Base-by-base conservation (phyloP, 768 basidiomycete species). In the Pisolithus tinctorius region DNA sequence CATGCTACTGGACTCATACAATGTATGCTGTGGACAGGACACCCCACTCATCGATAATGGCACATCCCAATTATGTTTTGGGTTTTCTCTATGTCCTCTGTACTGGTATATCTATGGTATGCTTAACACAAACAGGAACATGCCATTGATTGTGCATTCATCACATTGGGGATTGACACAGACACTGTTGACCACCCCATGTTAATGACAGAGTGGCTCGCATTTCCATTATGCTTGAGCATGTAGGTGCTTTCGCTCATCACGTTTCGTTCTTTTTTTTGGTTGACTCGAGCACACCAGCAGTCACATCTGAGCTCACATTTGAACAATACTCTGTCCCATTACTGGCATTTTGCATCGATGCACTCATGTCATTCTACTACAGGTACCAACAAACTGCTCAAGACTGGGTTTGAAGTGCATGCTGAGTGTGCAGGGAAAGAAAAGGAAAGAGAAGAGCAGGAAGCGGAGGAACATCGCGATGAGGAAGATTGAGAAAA, bases 281-380 rank as follows among this genome's bases (percentile, higher is more conserved):
- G 5, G 29, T 5, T 26, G 40, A 36, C 5, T 50, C 40, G 44
- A 16, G 36, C 42, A 47, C 26, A 38, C 37, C 27, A 42, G 42
- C 60, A 94, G 92, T 96, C 50, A 95, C 93, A 8, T 93, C 93
- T 0, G 96, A 99, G 63, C 82, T 99, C 29, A 82, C 98, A 70
- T 99, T 99, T 63, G 96, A 99, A 70, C 78, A 83, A 43, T 99
- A 98, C 64, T 76, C 77, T 4, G 91, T 86, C 4, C 94, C 95
- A 1, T 83, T 86, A 4, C 74, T 97, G 43, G 75, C 88, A 4
- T 98, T 89, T 69, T 90, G 88, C 49, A 74, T 96, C 51, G 96
- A 99, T 63, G 84, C 87, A 9, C 70, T 93, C 53, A 91, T 96
- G 81, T 93, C 94, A 4, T 94, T 96, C 64, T 91, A 93, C 62